Evolutionary conservation across 2,329 filamentous ascomycete species (phyloP).

Genomic region (Trichoderma gracile): DNA sequence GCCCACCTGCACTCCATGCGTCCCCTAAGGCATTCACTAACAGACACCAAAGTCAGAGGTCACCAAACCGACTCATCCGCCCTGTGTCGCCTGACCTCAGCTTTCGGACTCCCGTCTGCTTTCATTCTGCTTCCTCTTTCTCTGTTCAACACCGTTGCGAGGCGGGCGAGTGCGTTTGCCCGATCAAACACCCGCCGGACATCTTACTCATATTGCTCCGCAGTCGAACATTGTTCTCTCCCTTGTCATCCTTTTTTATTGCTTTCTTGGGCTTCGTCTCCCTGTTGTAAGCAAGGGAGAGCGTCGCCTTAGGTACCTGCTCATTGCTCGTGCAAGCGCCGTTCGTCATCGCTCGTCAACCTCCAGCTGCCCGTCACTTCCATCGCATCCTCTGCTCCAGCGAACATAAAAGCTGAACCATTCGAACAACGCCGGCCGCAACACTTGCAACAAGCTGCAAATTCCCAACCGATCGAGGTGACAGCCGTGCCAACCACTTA

Average conservation of each 20-base stretch:
- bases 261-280: background rate
- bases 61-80: slow-evolving; percentile 28
- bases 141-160: background rate
- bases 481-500: slow-evolving; percentile 21
- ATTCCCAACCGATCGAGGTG: slow-evolving; percentile 9
- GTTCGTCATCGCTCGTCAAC: slow-evolving; percentile 22
- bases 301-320: background rate
- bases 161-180: background rate
- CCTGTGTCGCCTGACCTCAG: slow-evolving; percentile 26
- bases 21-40: slow-evolving; percentile 25
- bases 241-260: background rate
- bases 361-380: slow-evolving; percentile 7
- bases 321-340: slow-evolving; percentile 16
- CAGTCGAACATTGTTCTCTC: background rate
- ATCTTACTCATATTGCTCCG: slow-evolving; percentile 11
- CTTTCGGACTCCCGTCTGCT: background rate
- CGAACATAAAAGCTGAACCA: background rate
- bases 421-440: slow-evolving; percentile 2
- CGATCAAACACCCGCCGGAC: slow-evolving; percentile 11
- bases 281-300: slow-evolving; percentile 21
- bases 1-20: slow-evolving; percentile 9
- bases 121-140: background rate
- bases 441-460: background rate
- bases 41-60: background rate
- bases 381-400: slow-evolving; percentile 21